A percentile compares a stretch with the other conserved stretches of the same genome.
phyloP scores from a whole-genome alignment of 2,329 filamentous ascomycete species.

The Dryadomyces sulphureus region DNA sequence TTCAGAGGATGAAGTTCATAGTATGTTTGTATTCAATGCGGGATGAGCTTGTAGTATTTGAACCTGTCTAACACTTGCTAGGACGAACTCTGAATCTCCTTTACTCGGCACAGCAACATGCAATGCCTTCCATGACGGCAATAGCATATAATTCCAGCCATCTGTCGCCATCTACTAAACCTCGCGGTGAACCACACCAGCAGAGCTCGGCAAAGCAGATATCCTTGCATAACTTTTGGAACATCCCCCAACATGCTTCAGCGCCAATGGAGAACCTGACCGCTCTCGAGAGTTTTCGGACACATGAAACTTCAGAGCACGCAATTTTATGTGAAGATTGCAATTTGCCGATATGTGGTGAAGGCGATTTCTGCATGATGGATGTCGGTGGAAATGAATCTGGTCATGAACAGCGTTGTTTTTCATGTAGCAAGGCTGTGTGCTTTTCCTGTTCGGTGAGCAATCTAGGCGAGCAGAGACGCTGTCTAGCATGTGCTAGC shows the following conservation, averaged over 20 bases:
- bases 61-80: constrained; percentile 14
- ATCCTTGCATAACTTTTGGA: constrained; percentile 47
- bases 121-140: background rate
- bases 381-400: constrained; percentile 21
- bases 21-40: constrained; percentile 23
- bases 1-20: constrained; percentile 37
- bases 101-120: constrained; percentile 28
- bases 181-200: background rate
- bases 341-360: constrained; percentile 16
- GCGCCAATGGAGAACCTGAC: background rate
- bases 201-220: constrained; percentile 22
- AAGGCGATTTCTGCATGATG: constrained; percentile 24
- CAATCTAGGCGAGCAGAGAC: constrained; percentile 37
- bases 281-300: background rate
- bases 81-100: constrained; percentile 43
- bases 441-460: constrained; percentile 46
- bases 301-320: background rate
- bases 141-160: background rate
- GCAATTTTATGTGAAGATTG: constrained; percentile 38
- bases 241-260: constrained; percentile 20
- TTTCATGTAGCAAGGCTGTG: constrained; percentile 37
- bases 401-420: constrained; percentile 23
- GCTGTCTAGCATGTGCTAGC: constrained; percentile 35
- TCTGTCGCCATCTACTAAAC: background rate
- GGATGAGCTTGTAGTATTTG: background rate